Conservation (phyloP, 352 stramenopile genomes). For the Globisporangium lucens region DNA sequence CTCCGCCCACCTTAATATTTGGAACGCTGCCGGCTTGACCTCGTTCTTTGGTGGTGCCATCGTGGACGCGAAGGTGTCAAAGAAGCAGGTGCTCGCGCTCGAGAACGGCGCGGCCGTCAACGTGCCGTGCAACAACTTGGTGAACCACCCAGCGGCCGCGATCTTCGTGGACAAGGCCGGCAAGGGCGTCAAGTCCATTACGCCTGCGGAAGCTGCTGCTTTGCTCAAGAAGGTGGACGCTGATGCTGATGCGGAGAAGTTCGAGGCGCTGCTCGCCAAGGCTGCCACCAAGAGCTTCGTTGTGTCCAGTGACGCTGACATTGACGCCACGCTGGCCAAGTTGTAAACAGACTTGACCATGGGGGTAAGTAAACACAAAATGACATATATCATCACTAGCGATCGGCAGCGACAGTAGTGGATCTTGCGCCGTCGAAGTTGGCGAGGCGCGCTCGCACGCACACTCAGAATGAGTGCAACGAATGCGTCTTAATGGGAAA, state of each 20-base stretch:
- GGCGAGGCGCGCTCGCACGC: neutral
- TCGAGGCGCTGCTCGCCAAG: constrained; percentile 60
- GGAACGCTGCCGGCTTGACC: constrained; percentile 60
- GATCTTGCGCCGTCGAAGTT: neutral
- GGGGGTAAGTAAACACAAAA: constrained; percentile 5
- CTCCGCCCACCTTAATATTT: constrained; percentile 67
- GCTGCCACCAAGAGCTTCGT: constrained; percentile 65
- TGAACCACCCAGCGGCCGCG: constrained; percentile 55
- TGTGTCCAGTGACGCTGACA: constrained; percentile 57
- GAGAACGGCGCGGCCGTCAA: constrained; percentile 52
- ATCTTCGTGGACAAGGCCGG: constrained; percentile 62
- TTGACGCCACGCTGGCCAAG: constrained; percentile 55
- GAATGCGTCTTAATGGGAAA: neutral
- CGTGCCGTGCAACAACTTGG: constrained; percentile 78
- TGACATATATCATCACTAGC: constrained; percentile 4
- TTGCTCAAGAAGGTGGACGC: constrained; percentile 53
- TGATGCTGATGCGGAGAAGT: constrained; percentile 51
- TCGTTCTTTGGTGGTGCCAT: constrained; percentile 71
- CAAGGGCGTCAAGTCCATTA: constrained; percentile 67
- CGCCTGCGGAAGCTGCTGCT: constrained; percentile 36
- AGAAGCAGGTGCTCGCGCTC: constrained; percentile 54
- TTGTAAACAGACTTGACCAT: constrained; percentile 33
- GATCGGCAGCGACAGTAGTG: neutral
- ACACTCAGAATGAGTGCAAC: neutral
- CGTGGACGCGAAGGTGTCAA: constrained; percentile 49